Conservation (phyloP, 495 filamentous ascomycete species). For the Xylaria venustula region DNA sequence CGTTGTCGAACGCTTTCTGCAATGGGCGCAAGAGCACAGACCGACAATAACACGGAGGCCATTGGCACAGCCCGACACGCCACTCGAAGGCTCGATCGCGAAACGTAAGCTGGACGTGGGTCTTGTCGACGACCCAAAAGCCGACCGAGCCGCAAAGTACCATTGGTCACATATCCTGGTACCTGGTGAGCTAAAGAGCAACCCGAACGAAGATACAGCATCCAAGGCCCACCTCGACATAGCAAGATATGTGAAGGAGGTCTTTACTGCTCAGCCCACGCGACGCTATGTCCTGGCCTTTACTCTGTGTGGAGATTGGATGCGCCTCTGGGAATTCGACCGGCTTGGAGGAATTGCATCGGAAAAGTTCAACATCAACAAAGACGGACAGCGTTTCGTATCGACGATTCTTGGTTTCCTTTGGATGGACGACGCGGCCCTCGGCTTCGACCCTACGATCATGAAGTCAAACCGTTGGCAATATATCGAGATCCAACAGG, state of each 20-base stretch:
- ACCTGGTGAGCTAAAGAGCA: conserved; percentile 49
- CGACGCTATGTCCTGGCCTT: conserved; percentile 50
- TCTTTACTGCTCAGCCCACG: conserved; percentile 44
- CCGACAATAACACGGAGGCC: conserved; percentile 19
- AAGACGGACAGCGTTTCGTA: conserved; percentile 46
- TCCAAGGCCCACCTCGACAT: conserved; percentile 42
- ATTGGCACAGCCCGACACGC: conserved; percentile 34
- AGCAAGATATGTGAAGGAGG: conserved; percentile 43
- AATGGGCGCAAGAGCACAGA: conserved; percentile 21
- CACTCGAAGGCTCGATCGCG: conserved; percentile 36
- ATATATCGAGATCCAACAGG: conserved; percentile 39
- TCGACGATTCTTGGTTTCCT: conserved; percentile 47
- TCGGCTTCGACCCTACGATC: conserved; percentile 52
- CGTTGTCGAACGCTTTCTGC: conserved; percentile 31
- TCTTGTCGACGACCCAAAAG: conserved; percentile 37
- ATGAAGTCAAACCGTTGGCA: conserved; percentile 28
- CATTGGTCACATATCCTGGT: conserved; percentile 49
- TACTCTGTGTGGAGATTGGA: conserved; percentile 37
- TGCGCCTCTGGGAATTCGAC: conserved; percentile 47
- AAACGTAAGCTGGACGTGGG: conserved; percentile 45
- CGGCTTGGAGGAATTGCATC: conserved; percentile 48
- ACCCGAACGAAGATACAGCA: conserved; percentile 34
- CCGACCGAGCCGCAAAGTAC: conserved; percentile 27
- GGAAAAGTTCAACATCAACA: conserved; percentile 47
- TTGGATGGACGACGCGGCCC: conserved; percentile 45